Base-by-base conservation (phyloP, 352 stramenopile species). In the Plasmopara muralis region DNA sequence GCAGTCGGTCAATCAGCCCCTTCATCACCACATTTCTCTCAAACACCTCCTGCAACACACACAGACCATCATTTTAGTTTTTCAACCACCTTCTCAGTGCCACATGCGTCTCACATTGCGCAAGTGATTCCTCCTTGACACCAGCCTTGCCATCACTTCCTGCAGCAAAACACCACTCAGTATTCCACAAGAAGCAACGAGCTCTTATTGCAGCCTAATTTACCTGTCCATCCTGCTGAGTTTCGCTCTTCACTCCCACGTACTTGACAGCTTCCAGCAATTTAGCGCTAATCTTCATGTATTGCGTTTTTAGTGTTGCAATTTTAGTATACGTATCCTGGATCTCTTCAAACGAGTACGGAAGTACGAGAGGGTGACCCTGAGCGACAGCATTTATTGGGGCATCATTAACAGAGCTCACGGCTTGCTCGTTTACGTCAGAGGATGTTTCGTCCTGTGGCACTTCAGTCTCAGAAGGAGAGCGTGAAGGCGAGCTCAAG, bases 11-110 rank as follows among this genome's bases (percentile, higher is more conserved):
- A 60, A 93, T 93, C 29, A 93, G 66, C 2, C 75, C 75, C 60
- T 91, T 90, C 77, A 93, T 89, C 51, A 91, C 83, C 49, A 91
- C 30, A 55, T 91, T 93, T 43, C 77, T 80, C 55, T 91, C 79
- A 47, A 89, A 86, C 10, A 91, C 83, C 43, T 93, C 83, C 79
- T 93, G 43, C 18, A 49, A 45, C 6, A 50, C 25, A 51, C n/a
- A 51, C 38, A 28, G 41, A 18, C 12, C 10, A 29, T 38, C 25
- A 53, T n/a, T n/a, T 13, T 16, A 10, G 6, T 37, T 35, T 43
- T 25, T n/a, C 29, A 59, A 12, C 30, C 30, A 8, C 29, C 34
- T 34, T 15, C 15, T 46, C 34, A 41, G 1, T 43, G 12, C 20
- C n/a, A 40, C 12, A 7, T 16, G 12, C 18, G 15, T 28, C 46